Conservation (phyloP, 2,329 filamentous ascomycete species). For the Aspergillus eucalypticola region DNA sequence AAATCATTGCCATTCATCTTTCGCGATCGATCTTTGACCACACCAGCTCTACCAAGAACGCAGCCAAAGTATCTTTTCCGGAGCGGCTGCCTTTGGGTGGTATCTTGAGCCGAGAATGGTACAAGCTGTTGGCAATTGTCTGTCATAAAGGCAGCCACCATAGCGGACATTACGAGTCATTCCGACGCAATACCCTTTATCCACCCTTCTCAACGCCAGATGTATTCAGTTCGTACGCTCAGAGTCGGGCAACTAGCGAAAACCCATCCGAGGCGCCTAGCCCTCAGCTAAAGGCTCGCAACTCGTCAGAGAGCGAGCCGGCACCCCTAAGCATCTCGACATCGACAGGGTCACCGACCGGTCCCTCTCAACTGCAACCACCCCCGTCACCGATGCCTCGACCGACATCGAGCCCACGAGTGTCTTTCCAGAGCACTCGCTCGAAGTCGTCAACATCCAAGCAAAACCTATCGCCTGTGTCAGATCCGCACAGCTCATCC, state of each 20-base stretch:
- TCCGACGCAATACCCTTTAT: conserved; percentile 78
- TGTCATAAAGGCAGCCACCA: conserved; percentile 95
- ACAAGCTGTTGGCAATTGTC: conserved; percentile 82
- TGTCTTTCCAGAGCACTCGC: conserved; percentile 35
- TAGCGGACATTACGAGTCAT: conserved; percentile 96
- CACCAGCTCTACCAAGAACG: conserved; percentile 83
- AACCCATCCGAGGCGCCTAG: conserved; percentile 43
- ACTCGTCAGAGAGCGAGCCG: conserved; percentile 30
- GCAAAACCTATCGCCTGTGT: conserved; percentile 24
- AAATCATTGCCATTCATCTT: conserved; percentile 85
- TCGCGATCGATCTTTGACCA: conserved; percentile 89
- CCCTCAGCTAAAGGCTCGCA: conserved; percentile 44
- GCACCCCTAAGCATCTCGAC: conserved; percentile 34
- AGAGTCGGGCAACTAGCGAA: conserved; percentile 61
- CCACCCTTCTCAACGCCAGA: conserved; percentile 80
- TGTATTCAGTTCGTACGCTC: conserved; percentile 72
- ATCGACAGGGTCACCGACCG: conserved; percentile 36
- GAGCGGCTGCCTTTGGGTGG: conserved; percentile 82
- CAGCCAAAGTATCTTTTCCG: conserved; percentile 89
- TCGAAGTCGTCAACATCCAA: conserved; percentile 31
- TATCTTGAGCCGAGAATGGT: conserved; percentile 73
- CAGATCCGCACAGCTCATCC: conserved; percentile 28
- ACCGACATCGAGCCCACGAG: conserved; percentile 35
- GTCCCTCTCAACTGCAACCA: conserved; percentile 29
- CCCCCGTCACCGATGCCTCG: conserved; percentile 22